Evolutionary conservation across 345 rosid species (phyloP), one percentile per base, ranked within the genome.

Genomic region (Rhodomyrtus tomentosa): DNA sequence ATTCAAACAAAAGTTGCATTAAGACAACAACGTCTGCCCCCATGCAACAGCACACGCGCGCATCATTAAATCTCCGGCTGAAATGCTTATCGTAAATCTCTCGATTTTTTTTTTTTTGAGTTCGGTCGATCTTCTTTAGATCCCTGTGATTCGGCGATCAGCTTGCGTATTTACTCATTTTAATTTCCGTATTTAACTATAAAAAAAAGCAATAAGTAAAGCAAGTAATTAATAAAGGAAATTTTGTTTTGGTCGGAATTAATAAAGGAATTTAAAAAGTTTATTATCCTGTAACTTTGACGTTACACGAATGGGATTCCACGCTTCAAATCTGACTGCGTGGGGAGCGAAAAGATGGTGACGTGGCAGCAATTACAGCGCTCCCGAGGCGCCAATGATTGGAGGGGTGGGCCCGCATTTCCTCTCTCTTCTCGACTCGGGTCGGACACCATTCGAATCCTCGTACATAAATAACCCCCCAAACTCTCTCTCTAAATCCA

Each of bases 41-140:
- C 52, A 50, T 4, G 0, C 5, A 14, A 27, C 10, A 14, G 27
- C 0, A 14, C 7, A 13, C 6, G 72, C 27, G 36, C 0, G 2
- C 1, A 27, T 4, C 0, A 14, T 15, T 27, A 2, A 59, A 59
- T 59, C 38, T 59, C 38, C 10, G 6, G 14, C 6, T 6, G 38
- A 58, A 56, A 1, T 3, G 7, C 2, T 56, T 12, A 25, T 25
- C 11, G 32, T 25, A 56, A 11, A 56, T 56, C 8, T n/a, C 8
- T 56, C 4, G 1, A n/a, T 56, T 50, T 14, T 14, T 13, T 25
- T 56, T 56, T 50, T 14, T 14, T 3, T 13, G 18, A 1, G 52
- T 50, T 50, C 6, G 2, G 52, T 50, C 20, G 52, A 50, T 50
- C 18, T 13, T 15, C 10, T 20, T 10, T 29, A 6, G 73, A 15